Base-by-base conservation (phyloP, 148 eudicot species). In the Fagopyrum esculentum region DNA sequence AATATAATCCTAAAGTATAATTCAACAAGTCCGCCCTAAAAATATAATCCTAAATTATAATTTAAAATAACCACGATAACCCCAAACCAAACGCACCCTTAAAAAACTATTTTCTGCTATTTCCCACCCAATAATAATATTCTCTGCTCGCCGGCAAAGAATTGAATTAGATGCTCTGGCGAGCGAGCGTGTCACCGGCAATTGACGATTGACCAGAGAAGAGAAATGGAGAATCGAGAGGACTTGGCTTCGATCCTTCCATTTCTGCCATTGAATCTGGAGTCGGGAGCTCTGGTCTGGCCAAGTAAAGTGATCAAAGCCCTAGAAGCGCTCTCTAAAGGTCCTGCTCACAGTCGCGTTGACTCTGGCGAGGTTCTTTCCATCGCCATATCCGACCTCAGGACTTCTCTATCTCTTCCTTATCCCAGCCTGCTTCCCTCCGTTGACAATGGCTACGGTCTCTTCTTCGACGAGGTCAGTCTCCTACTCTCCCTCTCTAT, bases 401-500 rank as follows among this genome's bases (percentile, higher is more conserved):
- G 97, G 54, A 80, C 82, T 50, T 87, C 92, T 13, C 97, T 94
- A 29, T 81, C 84, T 54, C 79, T 76, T 56, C 77, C 80, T 43
- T 17, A 82, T 56, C 83, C 80, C n/a, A 68, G 26, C 29, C 77
- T 91, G 10, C 68, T 81, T 19, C 15, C 80, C 73, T 83, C 85
- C 49, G 80, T 89, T 16, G 80, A 80, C 19, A 74, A 89, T 15
- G 99, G 99, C 6, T 89, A 72, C 70, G 72, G 91, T 15, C 88
- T 94, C 76, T 94, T 88, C 89, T 94, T 94, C 73, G 97, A 91
- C 70, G 93, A 90, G 77, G 97, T 89, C 74, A 50, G 30, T 47
- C 22, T 69, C 22, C 44, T 11, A 40, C 44, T 15, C 47, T 45
- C 45, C 70, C 35, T 9, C 35, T 64, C 4, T 26, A 10, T 29